These are phyloP conservation scores for Dothistroma septosporum DNA, from an alignment of 2,329 filamentous ascomycete species.

Conservation along the genomic window DNA sequence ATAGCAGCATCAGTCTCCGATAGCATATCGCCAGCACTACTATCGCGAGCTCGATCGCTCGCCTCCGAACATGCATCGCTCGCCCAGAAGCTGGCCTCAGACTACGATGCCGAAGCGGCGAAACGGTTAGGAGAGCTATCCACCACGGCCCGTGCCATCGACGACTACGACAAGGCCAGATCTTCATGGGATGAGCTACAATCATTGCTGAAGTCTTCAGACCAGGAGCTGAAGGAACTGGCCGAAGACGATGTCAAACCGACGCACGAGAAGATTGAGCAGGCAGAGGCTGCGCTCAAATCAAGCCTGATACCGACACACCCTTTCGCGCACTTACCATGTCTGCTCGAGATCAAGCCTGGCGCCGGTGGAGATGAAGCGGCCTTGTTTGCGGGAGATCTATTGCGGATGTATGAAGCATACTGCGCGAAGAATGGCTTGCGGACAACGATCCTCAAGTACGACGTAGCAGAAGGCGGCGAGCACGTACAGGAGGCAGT, in stretches of 20 bases:
- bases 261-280: conserved; percentile 59
- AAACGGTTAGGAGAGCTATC: conserved; percentile 57
- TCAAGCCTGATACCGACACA: conserved; percentile 78
- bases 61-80: conserved; percentile 54
- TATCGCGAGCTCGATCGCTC: conserved; percentile 53
- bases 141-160: conserved; percentile 49
- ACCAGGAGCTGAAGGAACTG: conserved; percentile 56
- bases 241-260: conserved; percentile 66
- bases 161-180: conserved; percentile 56
- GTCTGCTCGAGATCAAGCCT: conserved; percentile 85
- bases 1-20: conserved; percentile 18
- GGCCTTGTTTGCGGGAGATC: conserved; percentile 78
- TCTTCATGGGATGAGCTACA: conserved; percentile 66
- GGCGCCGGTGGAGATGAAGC: conserved; percentile 91
- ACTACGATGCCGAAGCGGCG: conserved; percentile 54
- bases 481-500: conserved; percentile 79
- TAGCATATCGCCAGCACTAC: conserved; percentile 51
- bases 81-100: conserved; percentile 48
- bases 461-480: conserved; percentile 70
- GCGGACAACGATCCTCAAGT: conserved; percentile 67
- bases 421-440: conserved; percentile 70
- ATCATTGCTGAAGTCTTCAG: conserved; percentile 59
- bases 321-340: conserved; percentile 84
- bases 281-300: conserved; percentile 65
- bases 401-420: conserved; percentile 83